Base-by-base conservation (phyloP, 352 stramenopile species). In the Phytophthora sp. region DNA sequence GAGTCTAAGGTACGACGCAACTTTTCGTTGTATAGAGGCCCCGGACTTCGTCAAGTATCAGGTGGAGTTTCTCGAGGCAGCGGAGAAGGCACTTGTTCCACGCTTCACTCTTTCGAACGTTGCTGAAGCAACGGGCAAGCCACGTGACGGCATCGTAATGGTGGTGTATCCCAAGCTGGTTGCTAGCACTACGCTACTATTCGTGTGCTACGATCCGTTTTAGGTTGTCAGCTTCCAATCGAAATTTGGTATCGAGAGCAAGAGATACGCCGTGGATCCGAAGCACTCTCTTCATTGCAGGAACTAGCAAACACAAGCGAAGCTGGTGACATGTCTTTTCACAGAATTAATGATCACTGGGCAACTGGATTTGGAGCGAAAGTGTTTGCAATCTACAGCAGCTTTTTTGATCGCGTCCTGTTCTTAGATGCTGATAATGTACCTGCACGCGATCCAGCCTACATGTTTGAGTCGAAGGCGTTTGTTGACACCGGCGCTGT, bases 341-440 rank as follows among this genome's bases (percentile, higher is more conserved):
- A 57, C 18, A 51, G 54, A 13, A 78, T 84, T 45, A 23, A 46
- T 8, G 48, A 75, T 28, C 18, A 50, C 0, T 50, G 64, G 31
- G 76, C 79, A 4, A 68, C 57, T 6, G 63, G 74, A 24, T 86
- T 86, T 62, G 62, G 66, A 31, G 64, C 76, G 18, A 88, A 88
- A 61, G 54, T 82, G 3, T 68, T 78, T 48, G 74, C 74, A 21
- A 53, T 88, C 17, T 58, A 69, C 51, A 68, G 77, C 48, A 81
- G 66, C 13, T 68, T 75, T 9, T 55, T 86, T 21, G 66, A 74
- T 12, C 60, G 74, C 15, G 44, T 85, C 28, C 34, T 84, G 26
- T 80, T 88, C 35, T 58, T 88, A 28, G 78, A 86, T 46, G 72
- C 74, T 13, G 79, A 88, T 51, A 88, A 88, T 48, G 49, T 79